phyloP scores from a whole-genome alignment of 306 rosid genomes.

The Argentina anserina region DNA sequence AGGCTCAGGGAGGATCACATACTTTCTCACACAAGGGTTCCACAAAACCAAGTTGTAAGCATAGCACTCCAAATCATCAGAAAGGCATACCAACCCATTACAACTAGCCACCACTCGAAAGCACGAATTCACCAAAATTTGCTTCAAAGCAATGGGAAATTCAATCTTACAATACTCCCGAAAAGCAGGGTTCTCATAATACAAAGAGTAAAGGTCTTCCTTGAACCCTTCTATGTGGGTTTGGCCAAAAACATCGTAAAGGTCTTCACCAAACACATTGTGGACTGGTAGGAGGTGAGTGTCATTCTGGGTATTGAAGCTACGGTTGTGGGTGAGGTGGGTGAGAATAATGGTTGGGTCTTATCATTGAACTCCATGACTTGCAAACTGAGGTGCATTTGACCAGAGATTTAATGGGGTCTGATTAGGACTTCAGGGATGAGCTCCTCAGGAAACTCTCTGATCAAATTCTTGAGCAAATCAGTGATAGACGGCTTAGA shows the following conservation, averaged over 20 bases:
- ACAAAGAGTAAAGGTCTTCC: not conserved
- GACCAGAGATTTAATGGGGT: not conserved
- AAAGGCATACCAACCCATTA: not conserved
- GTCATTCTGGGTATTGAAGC: not conserved
- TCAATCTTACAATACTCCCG: not conserved
- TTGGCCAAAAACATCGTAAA: not conserved
- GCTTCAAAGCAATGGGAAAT: not conserved
- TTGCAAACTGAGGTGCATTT: not conserved
- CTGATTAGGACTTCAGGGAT: not conserved
- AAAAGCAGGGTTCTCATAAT: not conserved
- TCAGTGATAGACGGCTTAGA: not conserved
- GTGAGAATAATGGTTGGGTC: not conserved
- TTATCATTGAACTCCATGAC: conserved; percentile 1
- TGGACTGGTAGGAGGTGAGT: not conserved
- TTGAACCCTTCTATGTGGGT: not conserved
- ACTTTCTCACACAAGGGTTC: conserved; percentile 4
- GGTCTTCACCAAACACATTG: not conserved
- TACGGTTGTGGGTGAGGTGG: not conserved
- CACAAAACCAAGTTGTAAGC: not conserved
- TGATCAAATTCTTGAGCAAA: not conserved
- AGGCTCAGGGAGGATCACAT: not conserved
- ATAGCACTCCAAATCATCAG: not conserved
- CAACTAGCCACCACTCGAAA: not conserved
- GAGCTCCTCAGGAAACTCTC: not conserved
- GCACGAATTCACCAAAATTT: not conserved